phyloP scores from a whole-genome alignment of 177 flowering plant genomes.

The Tripterygium wilfordii region DNA sequence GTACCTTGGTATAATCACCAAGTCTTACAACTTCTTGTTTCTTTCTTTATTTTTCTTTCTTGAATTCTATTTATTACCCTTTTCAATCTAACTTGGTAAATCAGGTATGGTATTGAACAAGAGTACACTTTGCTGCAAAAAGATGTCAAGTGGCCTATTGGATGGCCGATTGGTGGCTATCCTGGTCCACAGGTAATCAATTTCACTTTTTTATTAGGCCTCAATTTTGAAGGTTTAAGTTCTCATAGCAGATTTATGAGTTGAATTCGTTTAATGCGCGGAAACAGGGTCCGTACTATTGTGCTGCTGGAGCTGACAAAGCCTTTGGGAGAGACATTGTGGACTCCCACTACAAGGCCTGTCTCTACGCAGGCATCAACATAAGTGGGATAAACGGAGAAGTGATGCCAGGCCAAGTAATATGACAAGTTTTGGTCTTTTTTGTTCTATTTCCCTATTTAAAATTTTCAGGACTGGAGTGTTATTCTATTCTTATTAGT shows the following conservation, averaged over 20 bases:
- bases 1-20: slow-evolving; percentile 51
- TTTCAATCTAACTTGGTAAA: too few species aligned
- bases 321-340: slow-evolving; percentile 84
- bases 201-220: neutral
- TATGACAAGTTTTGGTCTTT: neutral
- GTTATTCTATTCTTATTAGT: neutral
- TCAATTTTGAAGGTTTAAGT: too few species aligned
- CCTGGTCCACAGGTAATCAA: slow-evolving; percentile 88
- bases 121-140: slow-evolving; percentile 79
- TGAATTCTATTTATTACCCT: neutral
- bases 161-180: slow-evolving; percentile 86
- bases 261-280: neutral
- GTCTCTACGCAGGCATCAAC: slow-evolving; percentile 69
- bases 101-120: slow-evolving; percentile 89
- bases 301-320: slow-evolving; percentile 73
- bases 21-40: neutral
- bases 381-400: slow-evolving; percentile 87
- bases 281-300: slow-evolving; percentile 76
- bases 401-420: slow-evolving; percentile 92
- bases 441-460: too few species aligned
- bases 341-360: slow-evolving; percentile 77
- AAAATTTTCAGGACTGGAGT: too few species aligned
- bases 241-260: neutral
- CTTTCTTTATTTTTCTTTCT: neutral
- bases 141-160: slow-evolving; percentile 77